A percentile compares a stretch with the other conserved stretches of the same genome.
Evolutionary conservation across 2,329 filamentous ascomycete species (phyloP).

Genomic region (Colletotrichum sp.): DNA sequence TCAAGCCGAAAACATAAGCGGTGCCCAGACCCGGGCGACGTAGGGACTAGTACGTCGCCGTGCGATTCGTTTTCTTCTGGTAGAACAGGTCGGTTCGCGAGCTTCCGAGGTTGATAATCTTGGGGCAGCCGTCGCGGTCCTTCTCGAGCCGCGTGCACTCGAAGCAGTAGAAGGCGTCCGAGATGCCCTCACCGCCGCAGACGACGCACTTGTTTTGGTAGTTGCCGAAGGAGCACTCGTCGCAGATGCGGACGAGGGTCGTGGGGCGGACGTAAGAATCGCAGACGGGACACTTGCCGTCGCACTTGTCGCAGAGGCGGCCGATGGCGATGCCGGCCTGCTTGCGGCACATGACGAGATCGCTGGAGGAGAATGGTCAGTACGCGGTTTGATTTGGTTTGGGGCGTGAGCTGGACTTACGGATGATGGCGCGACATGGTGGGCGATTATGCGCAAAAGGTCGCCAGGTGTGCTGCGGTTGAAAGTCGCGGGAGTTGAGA

Average conservation of each 20-base stretch:
- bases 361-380: constrained; percentile 55
- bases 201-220: constrained; percentile 99
- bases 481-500: not conserved
- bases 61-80: constrained; percentile 71
- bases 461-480: not conserved
- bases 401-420: constrained; percentile 53
- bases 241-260: constrained; percentile 96
- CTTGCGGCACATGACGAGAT: constrained; percentile 99
- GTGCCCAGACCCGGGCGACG: constrained; percentile 55
- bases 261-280: constrained; percentile 98
- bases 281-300: constrained; percentile 99
- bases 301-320: constrained; percentile 99
- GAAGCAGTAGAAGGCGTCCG: constrained; percentile 98
- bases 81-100: constrained; percentile 87
- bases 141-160: constrained; percentile 97
- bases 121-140: constrained; percentile 95
- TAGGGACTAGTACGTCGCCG: constrained; percentile 56
- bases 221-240: constrained; percentile 99
- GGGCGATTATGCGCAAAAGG: constrained; percentile 13
- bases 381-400: constrained; percentile 16
- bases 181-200: constrained; percentile 97
- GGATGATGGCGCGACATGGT: constrained; percentile 94
- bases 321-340: constrained; percentile 97
- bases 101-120: constrained; percentile 98
- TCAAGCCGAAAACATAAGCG: not conserved